Evolutionary conservation across 2,329 filamentous ascomycete species (phyloP).

Genomic region (Neospermospora avenae): DNA sequence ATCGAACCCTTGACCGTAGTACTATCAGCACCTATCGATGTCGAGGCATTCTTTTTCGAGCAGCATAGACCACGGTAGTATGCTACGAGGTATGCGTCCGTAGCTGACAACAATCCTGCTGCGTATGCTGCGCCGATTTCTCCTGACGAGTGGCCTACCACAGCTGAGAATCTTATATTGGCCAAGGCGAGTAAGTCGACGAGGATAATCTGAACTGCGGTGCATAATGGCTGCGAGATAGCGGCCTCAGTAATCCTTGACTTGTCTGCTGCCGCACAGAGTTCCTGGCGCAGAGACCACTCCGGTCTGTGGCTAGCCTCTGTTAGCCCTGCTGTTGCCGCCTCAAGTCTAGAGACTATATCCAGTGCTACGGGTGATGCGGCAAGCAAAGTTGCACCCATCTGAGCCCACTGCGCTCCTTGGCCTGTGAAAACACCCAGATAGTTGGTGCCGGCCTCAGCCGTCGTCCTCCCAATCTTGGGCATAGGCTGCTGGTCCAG

Average conservation of each 20-base stretch:
- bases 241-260: conserved; percentile 24
- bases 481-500: too few species aligned
- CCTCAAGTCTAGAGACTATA: conserved; percentile 18
- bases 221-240: conserved; percentile 41
- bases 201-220: conserved; percentile 45
- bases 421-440: conserved; percentile 24
- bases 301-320: conserved; percentile 8
- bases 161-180: conserved; percentile 38
- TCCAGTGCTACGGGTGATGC: not conserved
- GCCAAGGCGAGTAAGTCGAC: conserved; percentile 42
- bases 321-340: conserved; percentile 28
- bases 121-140: conserved; percentile 48
- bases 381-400: conserved; percentile 20
- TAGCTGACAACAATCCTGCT: conserved; percentile 33
- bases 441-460: not conserved
- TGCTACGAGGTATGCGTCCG: conserved; percentile 41
- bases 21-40: too few species aligned
- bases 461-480: too few species aligned
- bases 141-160: conserved; percentile 45
- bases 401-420: conserved; percentile 24
- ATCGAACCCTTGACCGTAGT: conserved; percentile 48
- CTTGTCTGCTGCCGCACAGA: conserved; percentile 17
- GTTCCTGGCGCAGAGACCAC: conserved; percentile 19
- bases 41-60: too few species aligned
- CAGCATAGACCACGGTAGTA: conserved; percentile 41